A percentile compares a stretch with the other conserved stretches of the same genome.
Evolutionary conservation across 2,329 filamentous ascomycete species (phyloP).

Genomic region (Colletotrichum neosansevieriae): DNA sequence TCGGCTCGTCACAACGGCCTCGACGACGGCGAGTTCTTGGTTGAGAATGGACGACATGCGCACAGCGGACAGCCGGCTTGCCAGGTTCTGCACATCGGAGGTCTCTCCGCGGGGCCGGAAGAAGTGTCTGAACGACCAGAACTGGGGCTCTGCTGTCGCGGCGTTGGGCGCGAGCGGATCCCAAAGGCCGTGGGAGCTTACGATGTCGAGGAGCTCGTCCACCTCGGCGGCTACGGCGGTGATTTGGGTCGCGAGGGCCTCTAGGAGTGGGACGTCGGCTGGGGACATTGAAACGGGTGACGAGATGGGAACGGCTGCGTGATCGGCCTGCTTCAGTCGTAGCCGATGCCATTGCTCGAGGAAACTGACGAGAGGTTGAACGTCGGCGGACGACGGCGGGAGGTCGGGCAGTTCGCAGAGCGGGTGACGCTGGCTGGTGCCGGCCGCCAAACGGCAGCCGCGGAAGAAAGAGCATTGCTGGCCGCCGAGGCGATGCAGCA

Average conservation of each 20-base stretch:
- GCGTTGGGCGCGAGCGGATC: not conserved
- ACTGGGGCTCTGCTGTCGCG: not conserved
- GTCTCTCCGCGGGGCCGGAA: not conserved
- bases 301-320: not conserved
- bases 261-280: not conserved
- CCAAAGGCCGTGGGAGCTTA: not conserved
- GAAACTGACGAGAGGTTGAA: not conserved
- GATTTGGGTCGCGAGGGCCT: not conserved
- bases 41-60: conserved; percentile 1
- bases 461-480: not conserved
- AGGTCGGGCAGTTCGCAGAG: not conserved
- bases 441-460: not conserved
- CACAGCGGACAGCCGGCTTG: not conserved
- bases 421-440: not conserved
- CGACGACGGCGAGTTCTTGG: conserved; percentile 1
- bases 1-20: not conserved
- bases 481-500: conserved; percentile 1
- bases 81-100: not conserved
- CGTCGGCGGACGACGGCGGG: not conserved
- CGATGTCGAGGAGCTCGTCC: not conserved
- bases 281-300: not conserved
- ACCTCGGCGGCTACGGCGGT: not conserved
- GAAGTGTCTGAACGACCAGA: not conserved
- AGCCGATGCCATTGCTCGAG: conserved; percentile 1
- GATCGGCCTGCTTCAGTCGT: not conserved